Conservation (phyloP, 1,284 basidiomycete genomes). For the Trichosporon ovoides region DNA sequence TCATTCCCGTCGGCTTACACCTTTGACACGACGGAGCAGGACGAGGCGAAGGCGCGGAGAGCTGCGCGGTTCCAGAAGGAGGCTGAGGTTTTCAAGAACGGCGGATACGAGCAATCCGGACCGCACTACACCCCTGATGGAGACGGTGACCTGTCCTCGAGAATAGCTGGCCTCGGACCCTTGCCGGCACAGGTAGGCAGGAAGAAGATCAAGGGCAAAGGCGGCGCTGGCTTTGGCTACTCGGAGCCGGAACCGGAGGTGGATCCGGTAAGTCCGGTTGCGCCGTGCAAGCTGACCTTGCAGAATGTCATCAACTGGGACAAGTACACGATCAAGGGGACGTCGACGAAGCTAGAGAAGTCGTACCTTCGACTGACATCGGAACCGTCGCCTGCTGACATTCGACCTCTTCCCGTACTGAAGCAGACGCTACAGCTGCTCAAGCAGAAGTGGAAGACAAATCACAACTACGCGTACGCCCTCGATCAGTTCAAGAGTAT, state of each 20-base stretch:
- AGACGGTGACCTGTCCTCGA: slow-evolving; percentile 5
- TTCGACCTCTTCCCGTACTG: slow-evolving; percentile 80
- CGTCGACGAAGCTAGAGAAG: slow-evolving; percentile 83
- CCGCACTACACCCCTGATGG: slow-evolving; percentile 5
- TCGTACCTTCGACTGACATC: slow-evolving; percentile 92
- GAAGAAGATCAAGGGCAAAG: slow-evolving; percentile 39
- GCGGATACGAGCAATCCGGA: not conserved
- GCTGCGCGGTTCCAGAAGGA: slow-evolving; percentile 36
- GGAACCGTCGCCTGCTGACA: slow-evolving; percentile 92
- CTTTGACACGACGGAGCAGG: slow-evolving; percentile 29
- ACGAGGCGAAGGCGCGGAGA: slow-evolving; percentile 38
- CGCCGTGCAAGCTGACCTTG: not conserved
- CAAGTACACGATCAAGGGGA: slow-evolving; percentile 88
- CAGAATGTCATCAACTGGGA: slow-evolving; percentile 98
- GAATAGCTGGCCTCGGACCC: slow-evolving; percentile 10
- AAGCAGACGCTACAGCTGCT: slow-evolving; percentile 80
- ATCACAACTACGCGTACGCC: slow-evolving; percentile 78
- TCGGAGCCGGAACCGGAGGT: slow-evolving; percentile 38
- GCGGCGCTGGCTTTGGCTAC: slow-evolving; percentile 29
- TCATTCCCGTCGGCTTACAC: slow-evolving; percentile 22
- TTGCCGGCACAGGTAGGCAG: slow-evolving; percentile 24
- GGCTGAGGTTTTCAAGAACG: slow-evolving; percentile 1
- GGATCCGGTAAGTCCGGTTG: slow-evolving; percentile 49
- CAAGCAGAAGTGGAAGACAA: slow-evolving; percentile 81
- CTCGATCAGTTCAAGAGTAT: slow-evolving; percentile 98